Percentiles rank a stretch among this genome's conserved stretches.
These are phyloP conservation scores for Coprinellus micaceus DNA, from an alignment of 768 basidiomycete genomes.

Conservation along the genomic window DNA sequence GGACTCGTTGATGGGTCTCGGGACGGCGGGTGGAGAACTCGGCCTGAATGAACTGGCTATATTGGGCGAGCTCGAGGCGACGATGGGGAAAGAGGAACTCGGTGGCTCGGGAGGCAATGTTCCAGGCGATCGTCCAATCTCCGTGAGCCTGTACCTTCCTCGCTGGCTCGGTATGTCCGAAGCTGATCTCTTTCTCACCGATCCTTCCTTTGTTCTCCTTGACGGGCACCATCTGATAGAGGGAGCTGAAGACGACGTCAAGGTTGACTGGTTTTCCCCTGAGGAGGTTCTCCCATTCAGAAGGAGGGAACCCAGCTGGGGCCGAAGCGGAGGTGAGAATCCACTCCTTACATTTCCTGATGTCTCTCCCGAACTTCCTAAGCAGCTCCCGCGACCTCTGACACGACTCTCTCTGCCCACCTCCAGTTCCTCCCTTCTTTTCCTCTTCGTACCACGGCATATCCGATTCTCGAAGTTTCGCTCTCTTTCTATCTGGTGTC, in stretches of 20 bases:
- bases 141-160: neutral
- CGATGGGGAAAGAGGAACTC: conserved; percentile 25
- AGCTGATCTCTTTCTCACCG: neutral
- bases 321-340: neutral
- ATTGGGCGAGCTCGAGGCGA: conserved; percentile 20
- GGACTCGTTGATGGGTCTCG: conserved; percentile 17
- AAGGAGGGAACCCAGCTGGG: conserved; percentile 15
- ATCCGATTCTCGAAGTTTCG: neutral
- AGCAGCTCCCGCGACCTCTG: neutral
- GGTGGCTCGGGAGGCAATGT: conserved; percentile 12
- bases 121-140: conserved; percentile 27
- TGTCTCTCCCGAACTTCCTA: neutral
- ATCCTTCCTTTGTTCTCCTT: conserved; percentile 8
- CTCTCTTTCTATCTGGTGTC: neutral
- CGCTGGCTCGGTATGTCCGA: neutral
- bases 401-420: neutral
- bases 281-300: conserved; percentile 25
- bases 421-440: neutral
- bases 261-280: conserved; percentile 24
- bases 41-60: conserved; percentile 20
- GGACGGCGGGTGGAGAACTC: conserved; percentile 17
- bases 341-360: conserved; percentile 3
- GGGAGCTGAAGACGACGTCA: conserved; percentile 20
- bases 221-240: conserved; percentile 13
- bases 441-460: neutral